Conservation (phyloP, 495 filamentous ascomycete species). For the Sphaerosporella brunnea region DNA sequence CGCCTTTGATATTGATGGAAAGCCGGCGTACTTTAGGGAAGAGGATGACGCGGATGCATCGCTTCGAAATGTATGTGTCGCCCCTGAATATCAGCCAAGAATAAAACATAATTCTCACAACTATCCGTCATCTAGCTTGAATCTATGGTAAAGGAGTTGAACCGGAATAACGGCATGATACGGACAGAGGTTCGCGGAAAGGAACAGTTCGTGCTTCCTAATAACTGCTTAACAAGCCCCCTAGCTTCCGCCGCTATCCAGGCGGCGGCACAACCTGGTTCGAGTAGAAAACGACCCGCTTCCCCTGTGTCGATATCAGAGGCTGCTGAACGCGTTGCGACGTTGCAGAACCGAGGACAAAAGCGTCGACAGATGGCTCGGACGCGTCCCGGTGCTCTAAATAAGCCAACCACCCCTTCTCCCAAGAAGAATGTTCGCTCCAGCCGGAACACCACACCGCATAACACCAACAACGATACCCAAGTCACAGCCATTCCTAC, state of each 20-base stretch:
- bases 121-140: conserved; percentile 28
- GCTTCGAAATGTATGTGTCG: conserved; percentile 36
- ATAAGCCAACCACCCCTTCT: conserved; percentile 21
- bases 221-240: conserved; percentile 16
- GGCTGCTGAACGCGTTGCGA: conserved; percentile 34
- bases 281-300: conserved; percentile 31
- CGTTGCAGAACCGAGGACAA: conserved; percentile 21
- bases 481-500: conserved; percentile 18
- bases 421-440: conserved; percentile 25
- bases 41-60: conserved; percentile 41
- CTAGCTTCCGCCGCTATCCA: conserved; percentile 20
- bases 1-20: conserved; percentile 50
- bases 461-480: conserved; percentile 17
- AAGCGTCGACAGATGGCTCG: conserved; percentile 25
- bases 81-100: no score
- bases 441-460: conserved; percentile 23
- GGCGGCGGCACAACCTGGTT: background rate
- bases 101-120: background rate
- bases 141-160: conserved; percentile 34
- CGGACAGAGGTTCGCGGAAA: conserved; percentile 26
- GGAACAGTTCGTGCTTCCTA: conserved; percentile 18
- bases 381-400: conserved; percentile 15
- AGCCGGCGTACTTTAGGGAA: conserved; percentile 48
- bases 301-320: conserved; percentile 45
- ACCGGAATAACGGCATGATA: conserved; percentile 38